Conservation (phyloP, 2,329 filamentous ascomycete species). For the Phyllosticta paracitricarpa region DNA sequence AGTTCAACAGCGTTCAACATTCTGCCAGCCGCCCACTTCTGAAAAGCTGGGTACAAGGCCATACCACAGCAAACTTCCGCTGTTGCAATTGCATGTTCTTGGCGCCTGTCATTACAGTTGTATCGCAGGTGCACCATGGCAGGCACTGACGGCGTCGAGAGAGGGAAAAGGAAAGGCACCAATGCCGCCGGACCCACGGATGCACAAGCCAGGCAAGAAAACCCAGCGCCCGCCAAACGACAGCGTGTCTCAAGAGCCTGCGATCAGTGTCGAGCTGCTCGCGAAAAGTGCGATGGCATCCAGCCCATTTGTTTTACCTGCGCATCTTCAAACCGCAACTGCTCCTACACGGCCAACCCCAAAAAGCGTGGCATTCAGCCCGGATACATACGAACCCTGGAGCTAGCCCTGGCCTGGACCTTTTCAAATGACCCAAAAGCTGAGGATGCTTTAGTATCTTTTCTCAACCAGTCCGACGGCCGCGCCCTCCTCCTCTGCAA, state of each 20-base stretch:
- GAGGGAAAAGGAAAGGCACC: conserved; percentile 8
- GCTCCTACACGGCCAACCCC: conserved; percentile 61
- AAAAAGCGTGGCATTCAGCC: conserved; percentile 72
- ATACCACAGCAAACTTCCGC: neutral
- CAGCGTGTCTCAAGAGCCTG: conserved; percentile 60
- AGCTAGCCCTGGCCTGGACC: conserved; percentile 57
- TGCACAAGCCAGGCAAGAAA: neutral
- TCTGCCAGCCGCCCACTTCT: neutral
- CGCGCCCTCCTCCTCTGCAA: conserved; percentile 43
- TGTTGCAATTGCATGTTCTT: neutral
- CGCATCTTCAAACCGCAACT: conserved; percentile 50
- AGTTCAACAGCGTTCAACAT: neutral
- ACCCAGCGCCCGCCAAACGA: conserved; percentile 33
- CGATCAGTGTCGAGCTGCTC: conserved; percentile 56
- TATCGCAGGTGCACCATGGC: conserved; percentile 4
- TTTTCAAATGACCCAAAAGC: conserved; percentile 52
- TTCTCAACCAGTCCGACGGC: conserved; percentile 41
- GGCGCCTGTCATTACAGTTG: neutral
- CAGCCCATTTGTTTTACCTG: conserved; percentile 60
- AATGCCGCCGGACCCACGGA: neutral
- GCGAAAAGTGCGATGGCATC: conserved; percentile 63
- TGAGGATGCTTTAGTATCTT: conserved; percentile 47
- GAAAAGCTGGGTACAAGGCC: neutral
- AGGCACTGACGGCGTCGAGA: conserved; percentile 7
- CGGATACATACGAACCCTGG: conserved; percentile 67